Conservation (phyloP, 352 stramenopile genomes). For the Thalassiosira exigua region DNA sequence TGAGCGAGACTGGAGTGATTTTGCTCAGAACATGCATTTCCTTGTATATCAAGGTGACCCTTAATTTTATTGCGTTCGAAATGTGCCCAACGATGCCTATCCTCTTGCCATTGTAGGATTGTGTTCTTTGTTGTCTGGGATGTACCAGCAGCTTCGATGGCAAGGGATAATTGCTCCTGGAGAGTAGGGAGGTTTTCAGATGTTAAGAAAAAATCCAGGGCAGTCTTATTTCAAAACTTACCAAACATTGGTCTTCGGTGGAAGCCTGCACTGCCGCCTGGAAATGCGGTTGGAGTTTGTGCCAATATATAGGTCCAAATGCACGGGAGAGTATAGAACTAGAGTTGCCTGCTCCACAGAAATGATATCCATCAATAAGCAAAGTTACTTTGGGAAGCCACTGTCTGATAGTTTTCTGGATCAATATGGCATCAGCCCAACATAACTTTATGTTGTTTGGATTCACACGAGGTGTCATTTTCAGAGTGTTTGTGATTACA, state of each 20-base stretch:
- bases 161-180: background rate
- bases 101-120: background rate
- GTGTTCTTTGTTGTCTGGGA: background rate
- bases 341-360: background rate
- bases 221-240: slow-evolving; percentile 3
- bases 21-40: slow-evolving; percentile 7
- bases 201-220: background rate
- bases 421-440: slow-evolving; percentile 20
- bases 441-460: background rate
- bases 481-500: background rate
- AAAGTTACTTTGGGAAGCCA: slow-evolving; percentile 24
- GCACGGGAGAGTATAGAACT: background rate
- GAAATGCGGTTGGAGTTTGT: background rate
- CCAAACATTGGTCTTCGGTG: slow-evolving; percentile 6
- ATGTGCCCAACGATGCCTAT: background rate
- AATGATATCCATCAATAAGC: slow-evolving; percentile 27
- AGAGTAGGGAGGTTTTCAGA: background rate
- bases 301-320: slow-evolving; percentile 12
- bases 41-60: background rate
- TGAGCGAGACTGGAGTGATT: slow-evolving; percentile 16
- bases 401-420: background rate
- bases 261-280: background rate
- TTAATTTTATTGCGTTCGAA: slow-evolving; percentile 2
- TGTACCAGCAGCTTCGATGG: background rate
- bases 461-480: slow-evolving; percentile 7